phyloP scores from a whole-genome alignment of 2,329 filamentous ascomycete species.

The Coniochaeta ligniaria region DNA sequence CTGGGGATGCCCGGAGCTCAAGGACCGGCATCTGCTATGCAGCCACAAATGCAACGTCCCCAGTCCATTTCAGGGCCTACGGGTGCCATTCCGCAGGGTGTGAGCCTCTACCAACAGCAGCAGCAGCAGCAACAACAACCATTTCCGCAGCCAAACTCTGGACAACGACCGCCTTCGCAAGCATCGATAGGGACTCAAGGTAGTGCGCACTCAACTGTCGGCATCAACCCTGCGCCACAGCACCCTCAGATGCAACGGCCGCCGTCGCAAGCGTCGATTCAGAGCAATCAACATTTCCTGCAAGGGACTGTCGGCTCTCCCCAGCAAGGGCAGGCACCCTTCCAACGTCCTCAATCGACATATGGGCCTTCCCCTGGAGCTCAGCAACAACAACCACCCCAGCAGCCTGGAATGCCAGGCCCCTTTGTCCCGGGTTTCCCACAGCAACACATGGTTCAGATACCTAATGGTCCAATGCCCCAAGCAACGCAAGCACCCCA shows the following conservation, averaged over 20 bases:
- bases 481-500: not conserved
- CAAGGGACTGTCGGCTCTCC: not conserved
- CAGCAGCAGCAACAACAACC: not conserved
- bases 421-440: not conserved
- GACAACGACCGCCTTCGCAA: not conserved
- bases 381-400: not conserved
- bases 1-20: not conserved
- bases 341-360: not conserved
- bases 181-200: not conserved
- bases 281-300: not conserved
- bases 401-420: not conserved
- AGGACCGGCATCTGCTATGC: not conserved
- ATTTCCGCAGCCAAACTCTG: not conserved
- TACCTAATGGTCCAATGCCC: not conserved
- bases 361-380: not conserved
- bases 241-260: not conserved
- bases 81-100: not conserved
- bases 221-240: not conserved
- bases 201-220: not conserved
- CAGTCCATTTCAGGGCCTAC: not conserved
- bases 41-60: not conserved
- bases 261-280: not conserved
- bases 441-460: not conserved
- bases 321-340: not conserved
- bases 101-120: not conserved